A percentile compares a stretch with the other conserved stretches of the same genome.
Conservation (phyloP, 2,329 filamentous ascomycete genomes). For the Boeremia exigua region DNA sequence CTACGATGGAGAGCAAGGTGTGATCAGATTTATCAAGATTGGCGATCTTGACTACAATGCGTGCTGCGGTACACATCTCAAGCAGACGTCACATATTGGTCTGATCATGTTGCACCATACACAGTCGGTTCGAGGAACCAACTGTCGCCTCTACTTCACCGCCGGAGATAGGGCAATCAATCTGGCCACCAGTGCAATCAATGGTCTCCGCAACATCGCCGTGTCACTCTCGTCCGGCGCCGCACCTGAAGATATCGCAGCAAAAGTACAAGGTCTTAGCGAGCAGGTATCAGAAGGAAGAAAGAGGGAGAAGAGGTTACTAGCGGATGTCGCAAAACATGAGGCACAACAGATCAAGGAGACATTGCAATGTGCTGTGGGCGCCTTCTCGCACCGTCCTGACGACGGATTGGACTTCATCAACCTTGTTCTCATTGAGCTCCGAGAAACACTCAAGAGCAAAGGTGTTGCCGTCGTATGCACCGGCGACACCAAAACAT, state of each 20-base stretch:
- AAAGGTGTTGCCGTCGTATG: slow-evolving; percentile 33
- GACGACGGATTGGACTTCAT: slow-evolving; percentile 40
- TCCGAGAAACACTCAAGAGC: slow-evolving; percentile 34
- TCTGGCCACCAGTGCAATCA: slow-evolving; percentile 35
- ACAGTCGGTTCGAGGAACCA: slow-evolving; percentile 38
- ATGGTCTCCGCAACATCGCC: slow-evolving; percentile 34
- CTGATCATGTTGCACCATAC: slow-evolving; percentile 42
- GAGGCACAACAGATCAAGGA: slow-evolving; percentile 34
- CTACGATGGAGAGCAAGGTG: slow-evolving; percentile 42
- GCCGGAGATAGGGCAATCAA: slow-evolving; percentile 40
- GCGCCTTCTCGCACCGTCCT: slow-evolving; percentile 33
- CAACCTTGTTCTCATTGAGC: slow-evolving; percentile 35
- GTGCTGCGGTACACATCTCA: slow-evolving; percentile 44
- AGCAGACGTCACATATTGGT: slow-evolving; percentile 40
- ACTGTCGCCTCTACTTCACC: slow-evolving; percentile 41
- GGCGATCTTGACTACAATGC: slow-evolving; percentile 44
- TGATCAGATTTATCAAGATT: slow-evolving; percentile 43
- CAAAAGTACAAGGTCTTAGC: slow-evolving; percentile 30
- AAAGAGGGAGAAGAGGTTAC: slow-evolving; percentile 38
- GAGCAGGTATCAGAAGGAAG: slow-evolving; percentile 32
- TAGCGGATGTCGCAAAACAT: slow-evolving; percentile 36
- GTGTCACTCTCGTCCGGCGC: slow-evolving; percentile 33
- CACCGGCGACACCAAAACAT: slow-evolving; percentile 35
- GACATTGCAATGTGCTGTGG: slow-evolving; percentile 18
- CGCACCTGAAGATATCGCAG: slow-evolving; percentile 31